Evolutionary conservation across 805 yeast genomes (phyloP).

Genomic region (Kluyveromyces dobzhanskii): DNA sequence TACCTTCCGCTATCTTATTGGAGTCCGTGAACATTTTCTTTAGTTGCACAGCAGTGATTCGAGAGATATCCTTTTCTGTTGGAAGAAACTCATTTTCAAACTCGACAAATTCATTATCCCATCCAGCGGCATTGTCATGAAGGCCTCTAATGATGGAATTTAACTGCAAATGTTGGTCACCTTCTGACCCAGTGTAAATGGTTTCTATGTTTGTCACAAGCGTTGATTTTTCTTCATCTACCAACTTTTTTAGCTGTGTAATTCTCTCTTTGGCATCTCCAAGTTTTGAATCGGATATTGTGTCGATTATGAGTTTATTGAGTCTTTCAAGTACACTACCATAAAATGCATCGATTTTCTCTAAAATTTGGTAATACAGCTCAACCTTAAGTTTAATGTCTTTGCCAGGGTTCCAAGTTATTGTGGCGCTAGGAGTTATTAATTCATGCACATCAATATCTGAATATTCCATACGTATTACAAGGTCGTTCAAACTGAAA

Average conservation of each 20-base stretch:
- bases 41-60: slow-evolving; percentile 82
- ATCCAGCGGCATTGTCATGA: slow-evolving; percentile 73
- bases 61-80: slow-evolving; percentile 84
- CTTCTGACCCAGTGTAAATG: slow-evolving; percentile 46
- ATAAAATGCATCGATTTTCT: slow-evolving; percentile 54
- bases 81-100: slow-evolving; percentile 79
- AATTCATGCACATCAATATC: slow-evolving; percentile 71
- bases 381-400: slow-evolving; percentile 64
- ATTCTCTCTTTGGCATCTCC: slow-evolving; percentile 59
- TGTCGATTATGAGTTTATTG: slow-evolving; percentile 65
- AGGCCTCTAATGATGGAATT: slow-evolving; percentile 62
- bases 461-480: slow-evolving; percentile 71
- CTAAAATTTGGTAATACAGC: slow-evolving; percentile 43
- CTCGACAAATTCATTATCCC: slow-evolving; percentile 78
- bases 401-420: slow-evolving; percentile 64
- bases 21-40: slow-evolving; percentile 62
- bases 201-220: slow-evolving; percentile 40
- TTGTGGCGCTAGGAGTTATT: slow-evolving; percentile 61
- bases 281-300: slow-evolving; percentile 60
- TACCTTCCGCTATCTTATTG: slow-evolving; percentile 11
- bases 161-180: slow-evolving; percentile 60
- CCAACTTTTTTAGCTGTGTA: slow-evolving; percentile 45
- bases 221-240: slow-evolving; percentile 40
- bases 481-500: slow-evolving; percentile 72
- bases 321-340: slow-evolving; percentile 63